A percentile compares a stretch with the other conserved stretches of the same genome.
phyloP scores from a whole-genome alignment of 306 rosid genomes.

The Vachellia pachyceras region DNA sequence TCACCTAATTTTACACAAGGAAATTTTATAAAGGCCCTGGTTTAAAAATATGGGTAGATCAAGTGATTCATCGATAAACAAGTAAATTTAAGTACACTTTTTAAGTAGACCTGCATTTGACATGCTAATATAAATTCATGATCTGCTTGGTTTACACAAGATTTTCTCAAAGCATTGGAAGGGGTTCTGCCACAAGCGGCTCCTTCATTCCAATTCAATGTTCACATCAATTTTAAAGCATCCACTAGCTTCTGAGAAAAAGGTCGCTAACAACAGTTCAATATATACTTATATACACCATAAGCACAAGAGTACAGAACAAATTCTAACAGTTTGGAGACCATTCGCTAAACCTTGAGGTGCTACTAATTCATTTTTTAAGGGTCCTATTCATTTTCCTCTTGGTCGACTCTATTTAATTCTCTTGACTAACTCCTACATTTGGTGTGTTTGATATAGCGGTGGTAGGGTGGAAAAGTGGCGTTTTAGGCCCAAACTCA shows the following conservation, averaged over 20 bases:
- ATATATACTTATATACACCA: background rate
- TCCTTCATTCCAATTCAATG: background rate
- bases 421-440: background rate
- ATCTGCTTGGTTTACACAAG: background rate
- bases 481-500: no score
- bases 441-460: no score
- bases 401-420: background rate
- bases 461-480: no score
- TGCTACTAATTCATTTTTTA: background rate
- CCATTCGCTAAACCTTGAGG: background rate
- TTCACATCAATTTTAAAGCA: slow-evolving; percentile 11
- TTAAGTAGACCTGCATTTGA: background rate
- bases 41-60: background rate
- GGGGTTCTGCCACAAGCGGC: background rate
- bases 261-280: background rate
- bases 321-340: background rate
- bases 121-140: background rate
- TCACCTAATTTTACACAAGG: background rate
- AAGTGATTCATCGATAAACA: background rate
- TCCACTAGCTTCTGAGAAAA: slow-evolving; percentile 14
- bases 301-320: background rate
- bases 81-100: background rate
- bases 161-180: background rate
- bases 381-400: background rate
- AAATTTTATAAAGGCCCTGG: background rate